Conservation (phyloP, 495 filamentous ascomycete genomes). For the Pseudomonodictys pantanalensis region DNA sequence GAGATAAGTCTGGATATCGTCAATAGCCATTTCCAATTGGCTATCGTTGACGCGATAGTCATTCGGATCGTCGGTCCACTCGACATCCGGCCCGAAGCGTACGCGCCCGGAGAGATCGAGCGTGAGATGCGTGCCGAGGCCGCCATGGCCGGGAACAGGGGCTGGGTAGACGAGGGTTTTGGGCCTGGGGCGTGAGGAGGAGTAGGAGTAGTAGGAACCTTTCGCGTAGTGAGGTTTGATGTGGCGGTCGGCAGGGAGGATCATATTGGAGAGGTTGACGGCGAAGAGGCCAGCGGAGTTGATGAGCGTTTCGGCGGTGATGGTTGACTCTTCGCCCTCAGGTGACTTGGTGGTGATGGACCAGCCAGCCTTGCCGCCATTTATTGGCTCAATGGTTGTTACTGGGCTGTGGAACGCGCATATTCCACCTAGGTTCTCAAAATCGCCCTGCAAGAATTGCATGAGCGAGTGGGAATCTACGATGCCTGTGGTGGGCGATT, state of each 20-base stretch:
- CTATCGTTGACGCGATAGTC: slow-evolving; percentile 56
- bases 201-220: slow-evolving; percentile 91
- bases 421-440: slow-evolving; percentile 75
- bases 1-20: slow-evolving; percentile 74
- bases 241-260: slow-evolving; percentile 61
- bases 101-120: slow-evolving; percentile 82
- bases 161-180: slow-evolving; percentile 82
- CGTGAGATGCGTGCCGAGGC: slow-evolving; percentile 90
- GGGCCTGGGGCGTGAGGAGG: slow-evolving; percentile 60
- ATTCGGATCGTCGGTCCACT: slow-evolving; percentile 73
- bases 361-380: slow-evolving; percentile 51
- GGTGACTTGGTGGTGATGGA: slow-evolving; percentile 51
- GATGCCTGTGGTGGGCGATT: slow-evolving; percentile 83
- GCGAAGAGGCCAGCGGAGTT: slow-evolving; percentile 85
- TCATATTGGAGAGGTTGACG: slow-evolving; percentile 73
- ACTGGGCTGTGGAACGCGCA: slow-evolving; percentile 65
- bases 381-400: slow-evolving; percentile 53
- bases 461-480: slow-evolving; percentile 84
- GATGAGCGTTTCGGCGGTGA: slow-evolving; percentile 73
- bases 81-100: slow-evolving; percentile 92
- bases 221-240: slow-evolving; percentile 77
- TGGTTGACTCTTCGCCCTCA: slow-evolving; percentile 45
- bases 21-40: slow-evolving; percentile 64
- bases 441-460: slow-evolving; percentile 70
- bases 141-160: slow-evolving; percentile 72